phyloP scores from a whole-genome alignment of 495 filamentous ascomycete species.

The Penicillium simplicissimum region DNA sequence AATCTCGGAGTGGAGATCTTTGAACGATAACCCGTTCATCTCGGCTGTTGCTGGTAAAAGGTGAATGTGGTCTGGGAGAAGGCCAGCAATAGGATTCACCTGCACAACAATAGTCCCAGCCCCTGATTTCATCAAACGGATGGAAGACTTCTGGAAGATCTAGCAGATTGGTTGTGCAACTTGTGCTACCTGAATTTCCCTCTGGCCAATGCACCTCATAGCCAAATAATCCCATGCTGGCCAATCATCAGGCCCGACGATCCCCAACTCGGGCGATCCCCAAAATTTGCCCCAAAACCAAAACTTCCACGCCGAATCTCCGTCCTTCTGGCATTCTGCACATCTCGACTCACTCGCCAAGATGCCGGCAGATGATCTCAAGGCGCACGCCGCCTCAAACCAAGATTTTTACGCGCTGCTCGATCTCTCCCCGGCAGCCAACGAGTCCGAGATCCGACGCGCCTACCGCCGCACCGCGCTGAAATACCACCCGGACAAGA shows the following conservation, averaged over 20 bases:
- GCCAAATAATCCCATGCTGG: no score
- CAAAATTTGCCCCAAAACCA: neutral
- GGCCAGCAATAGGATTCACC: neutral
- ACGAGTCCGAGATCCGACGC: slow-evolving; percentile 72
- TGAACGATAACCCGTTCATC: neutral
- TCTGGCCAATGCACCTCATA: no score
- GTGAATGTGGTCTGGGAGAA: neutral
- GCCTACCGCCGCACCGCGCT: slow-evolving; percentile 88
- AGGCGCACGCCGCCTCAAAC: slow-evolving; percentile 55
- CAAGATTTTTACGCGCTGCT: slow-evolving; percentile 89
- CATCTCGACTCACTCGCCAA: slow-evolving; percentile 15
- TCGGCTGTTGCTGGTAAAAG: neutral
- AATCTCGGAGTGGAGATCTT: neutral
- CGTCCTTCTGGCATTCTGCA: neutral
- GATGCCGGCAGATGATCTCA: slow-evolving; percentile 54
- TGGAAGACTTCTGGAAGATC: no score
- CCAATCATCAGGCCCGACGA: neutral
- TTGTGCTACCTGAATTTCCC: no score
- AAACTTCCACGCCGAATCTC: neutral
- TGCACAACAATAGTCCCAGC: neutral
- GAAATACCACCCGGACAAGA: slow-evolving; percentile 88
- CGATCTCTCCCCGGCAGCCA: slow-evolving; percentile 61
- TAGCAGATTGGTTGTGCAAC: no score
- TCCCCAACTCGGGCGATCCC: neutral
- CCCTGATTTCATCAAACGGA: no score